Conservation (phyloP, 768 basidiomycete genomes). For the Rhodosporidiobolus sp. region DNA sequence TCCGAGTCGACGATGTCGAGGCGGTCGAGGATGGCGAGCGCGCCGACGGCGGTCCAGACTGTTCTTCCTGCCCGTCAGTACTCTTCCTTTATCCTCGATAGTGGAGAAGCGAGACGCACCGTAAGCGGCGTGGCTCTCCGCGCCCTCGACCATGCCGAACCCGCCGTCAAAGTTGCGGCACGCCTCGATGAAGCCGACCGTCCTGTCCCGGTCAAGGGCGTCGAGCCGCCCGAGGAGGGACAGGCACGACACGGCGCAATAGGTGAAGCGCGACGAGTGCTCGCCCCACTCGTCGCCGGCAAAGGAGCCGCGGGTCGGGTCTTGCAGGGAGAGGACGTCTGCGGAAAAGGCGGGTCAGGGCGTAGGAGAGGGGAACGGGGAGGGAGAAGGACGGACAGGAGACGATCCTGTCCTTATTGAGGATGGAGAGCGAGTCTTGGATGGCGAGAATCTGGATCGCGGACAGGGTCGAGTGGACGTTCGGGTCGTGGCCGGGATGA, state of each 20-base stretch:
- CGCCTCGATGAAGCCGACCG: constrained; percentile 65
- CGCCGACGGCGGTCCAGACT: constrained; percentile 88
- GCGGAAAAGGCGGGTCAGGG: constrained; percentile 3
- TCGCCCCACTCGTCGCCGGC: constrained; percentile 91
- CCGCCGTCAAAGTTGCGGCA: constrained; percentile 96
- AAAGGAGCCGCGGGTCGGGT: constrained; percentile 76
- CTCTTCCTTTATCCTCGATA: too few relatives aligned
- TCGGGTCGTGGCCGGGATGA: constrained; percentile 88
- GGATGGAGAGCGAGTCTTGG: constrained; percentile 70
- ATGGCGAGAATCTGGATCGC: constrained; percentile 88
- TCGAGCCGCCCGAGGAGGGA: constrained; percentile 74
- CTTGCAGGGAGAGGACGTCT: constrained; percentile 81
- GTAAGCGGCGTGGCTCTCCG: constrained; percentile 89
- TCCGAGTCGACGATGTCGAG: constrained; percentile 72
- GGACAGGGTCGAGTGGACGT: constrained; percentile 78
- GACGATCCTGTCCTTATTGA: constrained; percentile 68
- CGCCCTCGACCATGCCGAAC: constrained; percentile 77
- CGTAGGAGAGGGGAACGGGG: constrained; percentile 5
- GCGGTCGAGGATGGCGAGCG: constrained; percentile 79
- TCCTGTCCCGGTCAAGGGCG: constrained; percentile 63
- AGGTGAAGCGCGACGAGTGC: constrained; percentile 83
- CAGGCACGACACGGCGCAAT: constrained; percentile 77
- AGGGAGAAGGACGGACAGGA: constrained; percentile 59
- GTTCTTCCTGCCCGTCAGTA: neutral
- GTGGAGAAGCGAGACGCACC: constrained; percentile 54